Base-by-base conservation (phyloP, 169 alveolate genomes). In the Cryptosporidium ubiquitum region DNA sequence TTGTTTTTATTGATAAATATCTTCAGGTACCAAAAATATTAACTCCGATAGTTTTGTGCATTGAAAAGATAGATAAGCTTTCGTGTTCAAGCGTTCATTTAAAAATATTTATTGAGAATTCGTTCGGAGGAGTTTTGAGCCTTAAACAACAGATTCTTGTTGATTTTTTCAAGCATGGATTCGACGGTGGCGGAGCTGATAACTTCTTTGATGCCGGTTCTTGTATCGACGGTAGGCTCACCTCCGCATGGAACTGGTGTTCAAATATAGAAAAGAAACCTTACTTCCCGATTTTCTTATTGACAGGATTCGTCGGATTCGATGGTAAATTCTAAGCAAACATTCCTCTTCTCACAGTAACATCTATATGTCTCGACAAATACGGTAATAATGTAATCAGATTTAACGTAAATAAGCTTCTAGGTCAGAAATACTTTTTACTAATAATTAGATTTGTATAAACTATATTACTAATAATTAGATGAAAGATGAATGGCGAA, bases 171-270 rank as follows among this genome's bases (percentile, higher is more conserved):
- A 93, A 97, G 44, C 98, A 96, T 85, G 99, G 97, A 37, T 96
- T 96, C 85, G 99, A 96, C 85, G 99, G 99, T 35, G 94, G 97
- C 60, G 99, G 99, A 16, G 98, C 97, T 31, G 98, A 96, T 93
- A 96, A 96, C 91, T 96, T 96, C 92, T 95, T 95, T 85, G 98
- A 96, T 61, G 98, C 98, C 4, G 98, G 98, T 42, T 94, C 97
- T 60, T 96, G 99, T 91, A 96, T 96, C n/a, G 99, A 96, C 69
- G 99, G 99, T 4, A 93, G 99, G 55, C 93, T 96, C 47, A 96
- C 99, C 4, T 94, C 97, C 3, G 98, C 98, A 9, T 96, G 99
- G 97, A 96, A 96, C 89, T 95, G 98, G 98, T 96, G 98, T 79
- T 94, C 96, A 44, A 93, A 92, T 92, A 94, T 95, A 58, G 98